Evolutionary conservation across 2,329 filamentous ascomycete species (phyloP), one percentile per base, ranked within the genome.

Genomic region (Talaromyces sp.): DNA sequence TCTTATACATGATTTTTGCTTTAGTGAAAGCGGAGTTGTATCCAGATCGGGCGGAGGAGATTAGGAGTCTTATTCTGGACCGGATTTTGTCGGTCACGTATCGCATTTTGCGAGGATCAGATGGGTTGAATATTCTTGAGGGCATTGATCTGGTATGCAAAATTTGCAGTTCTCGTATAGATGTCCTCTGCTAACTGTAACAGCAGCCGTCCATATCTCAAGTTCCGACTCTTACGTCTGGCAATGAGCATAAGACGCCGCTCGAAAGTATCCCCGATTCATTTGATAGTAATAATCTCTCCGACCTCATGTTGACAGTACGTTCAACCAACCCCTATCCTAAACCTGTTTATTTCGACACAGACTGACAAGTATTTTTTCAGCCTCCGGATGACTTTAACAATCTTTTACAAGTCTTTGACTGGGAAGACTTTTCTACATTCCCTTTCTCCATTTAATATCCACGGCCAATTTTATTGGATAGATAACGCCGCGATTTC

Each of bases 31-130:
- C 70, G 23, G 73, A 69, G 55, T 60, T 76, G 9, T 75, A 72
- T 72, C 73, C 74, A 0, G 61, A 64, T 0, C 74, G 76, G 58
- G 71, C 71, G 16, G 66, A 66, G 3, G 64, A 72, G 21, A 73
- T 71, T 55, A 77, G 75, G 55, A 72, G 75, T 56, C 69, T 75
- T 35, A 73, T 73, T 0, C 69, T 76, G 11, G 72, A 77, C 39
- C 72, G 74, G 1, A 71, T 78, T 21, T 68, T 74, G 1, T 66
- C 68, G 2, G 73, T 77, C 50, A 71, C 74, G 55, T 72, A 71
- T 16, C 68, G 77, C 2, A 73, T 77, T 57, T 66, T 69, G 0
- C 70, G 71, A 1, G 71, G 77, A 61, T 69, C 71, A 6, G 64
- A 66, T 28, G 54, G 25, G 7, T 31, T 21, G 18, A 18, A 33